Conservation (phyloP, 2,329 filamentous ascomycete species). For the Apiospora kogelbergensis region DNA sequence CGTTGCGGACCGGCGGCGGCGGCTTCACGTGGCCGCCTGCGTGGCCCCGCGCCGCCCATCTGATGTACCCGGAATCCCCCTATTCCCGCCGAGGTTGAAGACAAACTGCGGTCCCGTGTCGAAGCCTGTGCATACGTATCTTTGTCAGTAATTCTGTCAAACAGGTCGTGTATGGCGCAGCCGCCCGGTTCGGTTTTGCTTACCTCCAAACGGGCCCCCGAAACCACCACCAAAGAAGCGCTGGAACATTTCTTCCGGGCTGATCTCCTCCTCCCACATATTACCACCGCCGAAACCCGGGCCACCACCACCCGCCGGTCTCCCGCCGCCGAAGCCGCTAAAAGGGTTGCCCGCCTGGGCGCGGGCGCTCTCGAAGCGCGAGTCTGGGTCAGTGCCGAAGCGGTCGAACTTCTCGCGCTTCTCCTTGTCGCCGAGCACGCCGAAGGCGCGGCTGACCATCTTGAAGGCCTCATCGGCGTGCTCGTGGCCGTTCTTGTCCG, state of each 20-base stretch:
- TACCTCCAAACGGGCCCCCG: slow-evolving; percentile 67
- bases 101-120: slow-evolving; percentile 85
- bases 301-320: slow-evolving; percentile 35
- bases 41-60: slow-evolving; percentile 79
- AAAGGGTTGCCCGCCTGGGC: slow-evolving; percentile 61
- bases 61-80: slow-evolving; percentile 93
- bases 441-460: slow-evolving; percentile 92
- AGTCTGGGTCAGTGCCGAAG: slow-evolving; percentile 91
- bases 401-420: slow-evolving; percentile 88
- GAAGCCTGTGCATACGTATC: slow-evolving; percentile 54
- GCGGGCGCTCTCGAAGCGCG: slow-evolving; percentile 69
- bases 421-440: slow-evolving; percentile 87
- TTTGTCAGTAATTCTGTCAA: neutral
- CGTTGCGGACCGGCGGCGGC: slow-evolving; percentile 54
- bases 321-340: slow-evolving; percentile 43
- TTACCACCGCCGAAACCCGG: slow-evolving; percentile 54
- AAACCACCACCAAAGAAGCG: slow-evolving; percentile 85
- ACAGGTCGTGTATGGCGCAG: neutral
- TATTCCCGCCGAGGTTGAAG: slow-evolving; percentile 91
- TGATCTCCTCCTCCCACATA: slow-evolving; percentile 89
- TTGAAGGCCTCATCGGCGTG: slow-evolving; percentile 98
- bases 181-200: neutral
- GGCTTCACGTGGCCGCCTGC: slow-evolving; percentile 70
- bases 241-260: slow-evolving; percentile 94
- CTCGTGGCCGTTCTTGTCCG: slow-evolving; percentile 97